Evolutionary conservation across 169 alveolate species (phyloP).

Genomic region (Besnoitia besnoiti): DNA sequence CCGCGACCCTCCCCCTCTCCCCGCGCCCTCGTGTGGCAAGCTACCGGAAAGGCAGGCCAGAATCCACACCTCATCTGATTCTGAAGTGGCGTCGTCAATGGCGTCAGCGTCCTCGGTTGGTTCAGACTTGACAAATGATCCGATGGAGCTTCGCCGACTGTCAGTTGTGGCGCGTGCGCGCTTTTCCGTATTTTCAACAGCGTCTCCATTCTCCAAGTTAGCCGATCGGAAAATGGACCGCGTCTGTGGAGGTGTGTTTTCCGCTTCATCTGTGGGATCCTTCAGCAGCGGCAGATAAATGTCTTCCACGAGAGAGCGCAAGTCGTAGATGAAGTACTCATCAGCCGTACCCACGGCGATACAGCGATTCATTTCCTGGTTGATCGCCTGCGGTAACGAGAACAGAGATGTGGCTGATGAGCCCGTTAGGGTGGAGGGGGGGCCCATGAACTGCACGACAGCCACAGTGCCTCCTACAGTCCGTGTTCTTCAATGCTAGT

Average conservation of each 20-base stretch:
- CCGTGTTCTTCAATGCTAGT: too few species aligned
- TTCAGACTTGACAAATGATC: too few species aligned
- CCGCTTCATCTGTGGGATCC: background rate
- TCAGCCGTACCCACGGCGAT: slow-evolving; percentile 37
- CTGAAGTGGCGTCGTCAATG: too few species aligned
- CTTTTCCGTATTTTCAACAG: background rate
- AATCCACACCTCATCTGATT: too few species aligned
- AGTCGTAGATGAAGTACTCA: slow-evolving; percentile 33
- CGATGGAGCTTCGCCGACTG: background rate
- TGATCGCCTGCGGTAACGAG: slow-evolving; percentile 15
- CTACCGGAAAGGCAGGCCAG: too few species aligned
- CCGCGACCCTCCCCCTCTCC: too few species aligned
- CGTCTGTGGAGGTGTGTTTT: background rate
- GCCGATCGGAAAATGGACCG: background rate
- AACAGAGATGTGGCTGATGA: too few species aligned
- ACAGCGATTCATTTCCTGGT: slow-evolving; percentile 59
- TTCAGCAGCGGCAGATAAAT: slow-evolving; percentile 49
- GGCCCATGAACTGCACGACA: too few species aligned
- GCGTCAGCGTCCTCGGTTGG: too few species aligned
- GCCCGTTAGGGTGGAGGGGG: too few species aligned
- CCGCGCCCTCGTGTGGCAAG: too few species aligned
- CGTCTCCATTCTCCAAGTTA: background rate
- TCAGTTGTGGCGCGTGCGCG: background rate
- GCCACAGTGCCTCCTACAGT: too few species aligned
- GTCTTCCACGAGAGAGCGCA: slow-evolving; percentile 40